Evolutionary conservation across 306 rosid genomes (phyloP).

Genomic region (Acacia confusa): DNA sequence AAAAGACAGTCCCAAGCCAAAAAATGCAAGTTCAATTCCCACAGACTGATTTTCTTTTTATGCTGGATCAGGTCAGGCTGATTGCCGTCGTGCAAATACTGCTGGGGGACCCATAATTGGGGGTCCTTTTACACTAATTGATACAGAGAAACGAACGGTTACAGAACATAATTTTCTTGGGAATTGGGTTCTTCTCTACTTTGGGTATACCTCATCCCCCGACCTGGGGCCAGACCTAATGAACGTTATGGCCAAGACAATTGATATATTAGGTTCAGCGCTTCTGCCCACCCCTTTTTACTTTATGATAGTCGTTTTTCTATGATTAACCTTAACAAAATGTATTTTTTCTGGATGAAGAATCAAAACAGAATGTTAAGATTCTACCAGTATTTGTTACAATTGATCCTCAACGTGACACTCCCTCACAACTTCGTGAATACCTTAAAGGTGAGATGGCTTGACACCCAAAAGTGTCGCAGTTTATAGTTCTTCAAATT

Average conservation of each 20-base stretch:
- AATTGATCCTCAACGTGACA: conserved; percentile 91
- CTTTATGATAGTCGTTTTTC: conserved; percentile 19
- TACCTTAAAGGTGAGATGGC: conserved; percentile 77
- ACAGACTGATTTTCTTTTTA: conserved; percentile 26
- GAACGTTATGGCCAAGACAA: conserved; percentile 61
- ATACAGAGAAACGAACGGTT: conserved; percentile 59
- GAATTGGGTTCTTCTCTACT: conserved; percentile 87
- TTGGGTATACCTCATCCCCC: conserved; percentile 92
- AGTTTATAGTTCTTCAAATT: conserved; percentile 15
- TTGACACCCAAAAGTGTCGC: background rate
- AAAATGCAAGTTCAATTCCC: conserved; percentile 12
- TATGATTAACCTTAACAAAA: conserved; percentile 23
- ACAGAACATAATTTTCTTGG: conserved; percentile 66
- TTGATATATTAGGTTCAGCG: conserved; percentile 63
- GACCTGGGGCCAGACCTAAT: conserved; percentile 91
- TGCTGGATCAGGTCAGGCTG: conserved; percentile 59
- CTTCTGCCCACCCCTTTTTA: conserved; percentile 8
- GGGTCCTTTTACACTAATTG: conserved; percentile 79
- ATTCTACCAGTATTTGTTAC: conserved; percentile 83
- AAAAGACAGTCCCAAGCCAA: background rate
- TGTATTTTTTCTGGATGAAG: conserved; percentile 45
- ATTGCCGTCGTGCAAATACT: conserved; percentile 25
- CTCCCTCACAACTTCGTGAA: conserved; percentile 68
- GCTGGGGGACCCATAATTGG: conserved; percentile 70
- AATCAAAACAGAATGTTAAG: conserved; percentile 52